A percentile compares a stretch with the other conserved stretches of the same genome.
These are phyloP conservation scores for Daldinia loculata DNA, from an alignment of 495 filamentous ascomycete species.

Conservation along the genomic window DNA sequence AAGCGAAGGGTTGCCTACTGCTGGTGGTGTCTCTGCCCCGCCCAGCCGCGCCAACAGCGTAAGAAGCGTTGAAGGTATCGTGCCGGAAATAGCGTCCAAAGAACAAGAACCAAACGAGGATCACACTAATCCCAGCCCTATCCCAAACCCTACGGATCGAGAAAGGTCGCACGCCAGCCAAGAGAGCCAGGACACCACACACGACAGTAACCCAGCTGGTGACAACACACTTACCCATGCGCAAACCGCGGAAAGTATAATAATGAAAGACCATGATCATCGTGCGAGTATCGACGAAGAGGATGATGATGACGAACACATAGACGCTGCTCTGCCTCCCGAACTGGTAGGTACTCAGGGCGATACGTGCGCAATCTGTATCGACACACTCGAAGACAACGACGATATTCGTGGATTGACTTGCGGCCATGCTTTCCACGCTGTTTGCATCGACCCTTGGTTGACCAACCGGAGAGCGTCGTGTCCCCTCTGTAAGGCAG, in stretches of 20 bases:
- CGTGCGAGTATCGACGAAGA: conserved; percentile 62
- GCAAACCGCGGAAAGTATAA: conserved; percentile 27
- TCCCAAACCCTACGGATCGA: conserved; percentile 6
- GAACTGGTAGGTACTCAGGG: conserved; percentile 87
- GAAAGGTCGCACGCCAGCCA: conserved; percentile 13
- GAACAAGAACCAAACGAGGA: conserved; percentile 39
- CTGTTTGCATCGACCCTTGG: conserved; percentile 94
- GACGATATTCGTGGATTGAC: conserved; percentile 94
- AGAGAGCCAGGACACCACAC: conserved; percentile 9
- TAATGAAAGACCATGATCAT: conserved; percentile 29
- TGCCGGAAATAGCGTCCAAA: conserved; percentile 53
- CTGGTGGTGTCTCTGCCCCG: conserved; percentile 84
- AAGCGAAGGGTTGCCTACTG: conserved; percentile 80
- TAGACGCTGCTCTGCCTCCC: conserved; percentile 79
- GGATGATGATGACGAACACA: conserved; percentile 88
- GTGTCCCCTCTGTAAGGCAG: conserved; percentile 96
- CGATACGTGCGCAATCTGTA: conserved; percentile 95
- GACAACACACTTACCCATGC: conserved; percentile 26
- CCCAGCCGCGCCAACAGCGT: conserved; percentile 74
- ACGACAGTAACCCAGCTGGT: background rate
- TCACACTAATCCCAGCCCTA: conserved; percentile 1
- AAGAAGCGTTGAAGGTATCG: conserved; percentile 66
- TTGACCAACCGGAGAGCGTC: conserved; percentile 90
- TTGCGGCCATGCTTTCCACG: conserved; percentile 97
- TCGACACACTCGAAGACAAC: conserved; percentile 91